Evolutionary conservation across 169 alveolate species (phyloP).

Genomic region (Plasmodium gallinaceum): DNA sequence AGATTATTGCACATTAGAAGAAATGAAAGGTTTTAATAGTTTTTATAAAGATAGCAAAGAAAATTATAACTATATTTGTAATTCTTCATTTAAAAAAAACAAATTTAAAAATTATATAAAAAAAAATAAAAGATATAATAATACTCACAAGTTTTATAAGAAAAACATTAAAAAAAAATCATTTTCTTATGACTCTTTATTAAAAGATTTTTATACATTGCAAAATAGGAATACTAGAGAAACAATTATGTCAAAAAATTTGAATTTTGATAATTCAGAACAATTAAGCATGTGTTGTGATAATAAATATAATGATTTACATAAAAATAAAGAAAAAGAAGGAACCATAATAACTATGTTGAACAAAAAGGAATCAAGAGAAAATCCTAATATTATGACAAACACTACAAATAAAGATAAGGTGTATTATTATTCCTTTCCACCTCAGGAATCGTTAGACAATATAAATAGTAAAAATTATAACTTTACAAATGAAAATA

Average conservation of each 20-base stretch:
- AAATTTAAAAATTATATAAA: background rate
- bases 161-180: slow-evolving; percentile 2
- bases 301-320: too few relatives aligned
- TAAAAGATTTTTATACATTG: background rate
- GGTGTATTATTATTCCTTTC: slow-evolving; percentile 10
- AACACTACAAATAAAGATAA: background rate
- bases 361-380: too few relatives aligned
- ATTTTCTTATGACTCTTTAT: too few relatives aligned
- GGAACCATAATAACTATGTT: too few relatives aligned
- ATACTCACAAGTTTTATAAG: background rate
- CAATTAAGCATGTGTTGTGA: too few relatives aligned
- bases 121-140: too few relatives aligned
- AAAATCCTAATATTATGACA: too few relatives aligned
- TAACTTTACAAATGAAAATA: background rate
- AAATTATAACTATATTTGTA: background rate
- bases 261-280: too few relatives aligned
- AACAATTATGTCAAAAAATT: too few relatives aligned
- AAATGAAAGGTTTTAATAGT: background rate
- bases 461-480: background rate
- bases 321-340: too few relatives aligned
- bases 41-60: background rate
- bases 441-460: background rate
- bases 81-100: background rate
- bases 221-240: too few relatives aligned
- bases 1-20: background rate